Conservation (phyloP, 331 rosid species). For the Quercus lobata region DNA sequence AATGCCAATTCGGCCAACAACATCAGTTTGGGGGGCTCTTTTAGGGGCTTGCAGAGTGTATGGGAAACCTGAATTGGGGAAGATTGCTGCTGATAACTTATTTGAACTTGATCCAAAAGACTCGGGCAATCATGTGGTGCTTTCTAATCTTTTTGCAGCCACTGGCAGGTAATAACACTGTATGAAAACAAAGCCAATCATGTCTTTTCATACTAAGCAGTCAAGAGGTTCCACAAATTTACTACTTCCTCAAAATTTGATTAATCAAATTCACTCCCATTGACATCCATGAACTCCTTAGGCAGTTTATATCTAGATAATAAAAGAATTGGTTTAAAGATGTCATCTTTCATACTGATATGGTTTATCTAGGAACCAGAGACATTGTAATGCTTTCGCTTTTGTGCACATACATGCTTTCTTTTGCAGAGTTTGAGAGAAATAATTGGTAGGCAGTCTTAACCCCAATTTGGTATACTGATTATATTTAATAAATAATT, state of each 20-base stretch:
- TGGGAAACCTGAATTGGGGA: conserved; percentile 65
- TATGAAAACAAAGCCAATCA: background rate
- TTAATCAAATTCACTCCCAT: background rate
- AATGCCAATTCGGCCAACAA: conserved; percentile 69
- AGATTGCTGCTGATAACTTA: conserved; percentile 69
- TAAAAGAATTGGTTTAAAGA: background rate
- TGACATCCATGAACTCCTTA: background rate
- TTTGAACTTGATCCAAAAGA: conserved; percentile 83
- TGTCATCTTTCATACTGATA: background rate
- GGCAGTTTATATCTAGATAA: background rate
- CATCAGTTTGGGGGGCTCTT: conserved; percentile 86
- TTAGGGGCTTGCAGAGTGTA: conserved; percentile 78
- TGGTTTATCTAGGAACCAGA: background rate
- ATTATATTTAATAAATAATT: background rate
- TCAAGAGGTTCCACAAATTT: background rate
- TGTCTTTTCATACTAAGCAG: background rate
- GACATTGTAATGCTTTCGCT: background rate
- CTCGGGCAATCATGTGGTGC: conserved; percentile 83
- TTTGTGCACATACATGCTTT: background rate
- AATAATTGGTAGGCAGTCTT: background rate
- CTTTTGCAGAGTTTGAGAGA: too few species aligned
- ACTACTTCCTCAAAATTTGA: background rate
- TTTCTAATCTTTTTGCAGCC: conserved; percentile 76
- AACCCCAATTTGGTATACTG: background rate
- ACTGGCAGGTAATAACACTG: conserved; percentile 57